Percentiles rank a stretch among this genome's conserved stretches.
These are phyloP conservation scores for Acacia crassicarpa DNA, from an alignment of 306 rosid species.

Conservation along the genomic window DNA sequence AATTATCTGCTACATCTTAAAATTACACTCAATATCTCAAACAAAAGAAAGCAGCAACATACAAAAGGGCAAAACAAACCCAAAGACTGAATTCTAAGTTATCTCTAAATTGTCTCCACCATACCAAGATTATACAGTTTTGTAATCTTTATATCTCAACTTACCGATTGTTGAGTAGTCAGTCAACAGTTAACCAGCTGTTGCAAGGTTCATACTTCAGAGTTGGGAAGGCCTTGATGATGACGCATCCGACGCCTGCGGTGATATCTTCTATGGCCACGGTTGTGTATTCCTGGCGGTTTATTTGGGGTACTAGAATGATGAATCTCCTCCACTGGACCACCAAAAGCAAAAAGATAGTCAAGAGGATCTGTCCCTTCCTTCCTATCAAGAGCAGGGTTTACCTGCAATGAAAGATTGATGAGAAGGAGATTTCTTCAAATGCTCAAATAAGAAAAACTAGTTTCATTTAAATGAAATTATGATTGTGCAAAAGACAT, in stretches of 20 bases:
- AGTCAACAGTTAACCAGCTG: constrained; percentile 18
- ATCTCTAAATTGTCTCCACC: background rate
- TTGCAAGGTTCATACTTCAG: constrained; percentile 21
- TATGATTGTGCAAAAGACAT: background rate
- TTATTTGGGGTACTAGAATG: constrained; percentile 39
- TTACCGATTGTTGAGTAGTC: background rate
- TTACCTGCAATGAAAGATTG: constrained; percentile 41
- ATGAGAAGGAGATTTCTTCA: background rate
- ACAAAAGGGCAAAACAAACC: background rate
- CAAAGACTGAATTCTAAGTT: background rate
- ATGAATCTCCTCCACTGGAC: constrained; percentile 51
- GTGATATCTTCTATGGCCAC: constrained; percentile 58
- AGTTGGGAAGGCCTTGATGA: constrained; percentile 34
- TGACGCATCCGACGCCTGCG: constrained; percentile 63
- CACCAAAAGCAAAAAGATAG: constrained; percentile 54
- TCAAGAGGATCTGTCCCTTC: constrained; percentile 70
- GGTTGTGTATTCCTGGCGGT: constrained; percentile 39
- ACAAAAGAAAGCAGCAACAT: background rate
- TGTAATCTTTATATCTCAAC: background rate
- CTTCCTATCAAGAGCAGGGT: constrained; percentile 35
- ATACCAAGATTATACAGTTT: background rate
- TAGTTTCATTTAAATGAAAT: background rate
- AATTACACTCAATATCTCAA: too few relatives aligned
- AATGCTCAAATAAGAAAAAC: background rate
- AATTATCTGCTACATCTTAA: too few relatives aligned